Conservation (phyloP, 1,284 basidiomycete species). For the Apiotrichum gracile region DNA sequence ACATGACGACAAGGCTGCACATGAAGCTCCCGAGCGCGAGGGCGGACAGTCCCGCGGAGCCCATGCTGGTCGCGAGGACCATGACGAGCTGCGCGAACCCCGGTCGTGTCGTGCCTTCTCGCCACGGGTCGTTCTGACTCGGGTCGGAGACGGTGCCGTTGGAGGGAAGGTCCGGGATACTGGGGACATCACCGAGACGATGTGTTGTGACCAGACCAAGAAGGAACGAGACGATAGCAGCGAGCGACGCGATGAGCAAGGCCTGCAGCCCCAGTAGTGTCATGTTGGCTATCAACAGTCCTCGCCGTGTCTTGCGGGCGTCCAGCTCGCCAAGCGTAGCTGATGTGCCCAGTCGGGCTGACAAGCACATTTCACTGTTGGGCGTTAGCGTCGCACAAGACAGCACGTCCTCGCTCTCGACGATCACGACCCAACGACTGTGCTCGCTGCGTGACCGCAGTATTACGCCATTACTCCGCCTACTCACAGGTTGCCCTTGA, state of each 20-base stretch:
- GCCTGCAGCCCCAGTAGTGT: constrained; percentile 89
- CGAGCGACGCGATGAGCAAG: constrained; percentile 78
- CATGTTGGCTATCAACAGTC: constrained; percentile 75
- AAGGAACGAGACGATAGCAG: constrained; percentile 70
- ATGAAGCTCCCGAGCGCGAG: constrained; percentile 85
- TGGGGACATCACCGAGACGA: constrained; percentile 35
- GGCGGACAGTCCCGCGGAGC: constrained; percentile 73
- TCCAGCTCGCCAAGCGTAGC: constrained; percentile 83
- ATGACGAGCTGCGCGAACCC: constrained; percentile 58
- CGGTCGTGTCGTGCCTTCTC: constrained; percentile 46
- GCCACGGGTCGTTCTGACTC: constrained; percentile 21
- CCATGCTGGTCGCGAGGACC: constrained; percentile 84
- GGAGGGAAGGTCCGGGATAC: background rate
- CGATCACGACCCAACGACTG: too few relatives aligned
- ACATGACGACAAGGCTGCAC: constrained; percentile 75
- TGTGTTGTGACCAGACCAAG: constrained; percentile 62
- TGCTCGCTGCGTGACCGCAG: too few relatives aligned
- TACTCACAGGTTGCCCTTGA: constrained; percentile 94
- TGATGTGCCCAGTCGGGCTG: constrained; percentile 39
- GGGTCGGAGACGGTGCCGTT: constrained; percentile 13
- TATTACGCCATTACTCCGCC: too few relatives aligned
- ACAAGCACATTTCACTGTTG: constrained; percentile 49
- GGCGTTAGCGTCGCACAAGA: background rate
- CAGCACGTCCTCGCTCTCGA: too few relatives aligned
- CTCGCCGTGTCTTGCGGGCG: constrained; percentile 58